A percentile compares a stretch with the other conserved stretches of the same genome.
These are phyloP conservation scores for Edaphochlamys debaryana DNA, from an alignment of 139 green algal genomes.

Conservation along the genomic window DNA sequence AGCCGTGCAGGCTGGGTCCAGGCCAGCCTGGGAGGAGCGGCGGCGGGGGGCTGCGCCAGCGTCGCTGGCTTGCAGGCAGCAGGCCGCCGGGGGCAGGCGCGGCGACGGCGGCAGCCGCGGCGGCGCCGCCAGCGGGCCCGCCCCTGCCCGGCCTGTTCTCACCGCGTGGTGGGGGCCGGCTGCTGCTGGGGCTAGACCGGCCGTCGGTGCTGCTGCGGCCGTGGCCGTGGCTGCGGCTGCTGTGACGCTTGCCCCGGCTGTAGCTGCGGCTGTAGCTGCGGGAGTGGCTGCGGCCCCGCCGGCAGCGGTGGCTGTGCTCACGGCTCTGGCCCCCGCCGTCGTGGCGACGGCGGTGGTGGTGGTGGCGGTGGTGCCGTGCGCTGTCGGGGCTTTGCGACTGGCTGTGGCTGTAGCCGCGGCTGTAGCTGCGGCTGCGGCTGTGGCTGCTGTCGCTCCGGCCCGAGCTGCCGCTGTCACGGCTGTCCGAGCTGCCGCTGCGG, in stretches of 20 bases:
- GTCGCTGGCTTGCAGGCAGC: neutral
- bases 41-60: slow-evolving; percentile 21
- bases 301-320: neutral
- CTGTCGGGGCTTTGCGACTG: too few relatives aligned
- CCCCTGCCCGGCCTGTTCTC: neutral
- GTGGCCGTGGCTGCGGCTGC: neutral
- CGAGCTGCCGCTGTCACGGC: too few relatives aligned
- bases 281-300: neutral
- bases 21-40: neutral
- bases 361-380: too few relatives aligned
- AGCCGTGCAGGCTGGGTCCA: neutral
- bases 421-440: too few relatives aligned
- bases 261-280: neutral
- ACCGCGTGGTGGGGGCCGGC: neutral
- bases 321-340: too few relatives aligned
- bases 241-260: neutral
- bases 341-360: too few relatives aligned
- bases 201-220: neutral
- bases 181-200: neutral
- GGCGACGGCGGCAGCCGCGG: neutral
- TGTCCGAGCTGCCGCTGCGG: neutral
- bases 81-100: neutral
- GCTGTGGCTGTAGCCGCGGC: too few relatives aligned
- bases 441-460: too few relatives aligned
- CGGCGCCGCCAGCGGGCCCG: neutral